Evolutionary conservation across 371 early-diverging fungal species (phyloP).

Genomic region (Apophysomyces ossiformis): DNA sequence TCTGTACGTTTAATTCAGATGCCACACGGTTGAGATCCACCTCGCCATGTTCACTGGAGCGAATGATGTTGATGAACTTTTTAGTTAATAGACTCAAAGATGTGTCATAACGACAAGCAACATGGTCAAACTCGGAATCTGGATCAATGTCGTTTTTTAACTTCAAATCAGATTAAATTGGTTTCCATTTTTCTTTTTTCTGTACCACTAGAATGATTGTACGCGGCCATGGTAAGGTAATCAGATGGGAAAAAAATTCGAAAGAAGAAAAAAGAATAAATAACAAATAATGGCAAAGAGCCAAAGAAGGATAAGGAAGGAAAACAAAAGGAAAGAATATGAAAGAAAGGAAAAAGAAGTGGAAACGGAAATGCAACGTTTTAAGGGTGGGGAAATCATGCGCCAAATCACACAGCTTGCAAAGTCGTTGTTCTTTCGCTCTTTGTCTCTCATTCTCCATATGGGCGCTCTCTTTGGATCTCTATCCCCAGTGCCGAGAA

Average conservation of each 20-base stretch:
- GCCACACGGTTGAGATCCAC: slow-evolving; percentile 70
- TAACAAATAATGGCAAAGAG: not conserved
- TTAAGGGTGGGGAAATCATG: slow-evolving; percentile 14
- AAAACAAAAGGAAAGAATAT: not conserved
- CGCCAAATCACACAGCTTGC: slow-evolving; percentile 23
- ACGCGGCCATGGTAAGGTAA: not conserved
- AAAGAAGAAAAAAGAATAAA: slow-evolving; percentile 6
- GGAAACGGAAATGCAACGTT: not conserved
- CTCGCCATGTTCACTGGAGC: slow-evolving; percentile 50
- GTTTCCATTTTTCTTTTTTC: not conserved
- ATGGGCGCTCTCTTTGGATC: not conserved
- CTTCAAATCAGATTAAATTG: no score
- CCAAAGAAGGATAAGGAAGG: not conserved
- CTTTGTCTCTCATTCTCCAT: not conserved
- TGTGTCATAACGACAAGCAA: slow-evolving; percentile 18
- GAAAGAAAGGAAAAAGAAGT: not conserved
- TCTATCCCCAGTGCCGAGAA: no score
- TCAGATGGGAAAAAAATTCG: not conserved
- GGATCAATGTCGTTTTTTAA: no score
- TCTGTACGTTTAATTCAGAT: slow-evolving; percentile 60
- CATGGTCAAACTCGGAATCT: slow-evolving; percentile 25
- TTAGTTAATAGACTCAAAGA: slow-evolving; percentile 67
- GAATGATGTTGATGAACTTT: slow-evolving; percentile 61
- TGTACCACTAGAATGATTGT: slow-evolving; percentile 11
- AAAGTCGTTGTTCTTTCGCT: slow-evolving; percentile 24